phyloP scores from a whole-genome alignment of 305 asterid genomes.

The Striga hermonthica region DNA sequence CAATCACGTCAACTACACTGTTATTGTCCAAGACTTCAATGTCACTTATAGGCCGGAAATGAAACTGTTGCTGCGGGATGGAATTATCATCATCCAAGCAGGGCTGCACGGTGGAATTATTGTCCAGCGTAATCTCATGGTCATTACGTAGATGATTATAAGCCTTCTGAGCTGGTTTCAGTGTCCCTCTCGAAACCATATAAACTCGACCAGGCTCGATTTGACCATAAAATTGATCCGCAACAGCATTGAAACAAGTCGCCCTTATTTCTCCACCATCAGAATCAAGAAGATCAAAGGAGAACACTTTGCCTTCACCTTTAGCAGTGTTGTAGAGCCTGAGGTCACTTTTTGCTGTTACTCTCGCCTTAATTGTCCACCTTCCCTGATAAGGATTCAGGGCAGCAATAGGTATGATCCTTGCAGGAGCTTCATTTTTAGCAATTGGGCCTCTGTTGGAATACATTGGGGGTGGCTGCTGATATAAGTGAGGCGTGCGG shows the following conservation, averaged over 20 bases:
- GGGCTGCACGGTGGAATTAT: conserved; percentile 60
- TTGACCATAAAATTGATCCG: conserved; percentile 64
- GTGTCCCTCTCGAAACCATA: conserved; percentile 65
- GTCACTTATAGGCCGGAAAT: conserved; percentile 67
- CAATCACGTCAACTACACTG: conserved; percentile 70
- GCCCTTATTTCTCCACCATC: conserved; percentile 92
- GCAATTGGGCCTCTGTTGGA: conserved; percentile 86
- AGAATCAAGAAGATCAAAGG: conserved; percentile 93
- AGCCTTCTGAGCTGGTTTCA: conserved; percentile 67
- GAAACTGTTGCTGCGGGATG: conserved; percentile 82
- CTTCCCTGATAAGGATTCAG: conserved; percentile 82
- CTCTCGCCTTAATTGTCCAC: conserved; percentile 97
- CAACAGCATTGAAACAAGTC: conserved; percentile 91
- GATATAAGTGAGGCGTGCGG: conserved; percentile 61
- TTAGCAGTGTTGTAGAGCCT: conserved; percentile 66
- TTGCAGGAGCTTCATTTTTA: conserved; percentile 77
- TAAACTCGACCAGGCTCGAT: conserved; percentile 75
- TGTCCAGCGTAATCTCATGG: conserved; percentile 74
- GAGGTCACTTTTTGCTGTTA: conserved; percentile 73
- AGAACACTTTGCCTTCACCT: conserved; percentile 92
- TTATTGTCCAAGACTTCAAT: conserved; percentile 69
- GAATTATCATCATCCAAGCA: conserved; percentile 68
- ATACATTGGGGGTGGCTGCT: conserved; percentile 62
- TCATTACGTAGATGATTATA: conserved; percentile 83
- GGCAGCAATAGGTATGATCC: conserved; percentile 78